These are phyloP conservation scores for Dictyostelium brefeldianum DNA, from an alignment of 78 protist species.

Conservation along the genomic window DNA sequence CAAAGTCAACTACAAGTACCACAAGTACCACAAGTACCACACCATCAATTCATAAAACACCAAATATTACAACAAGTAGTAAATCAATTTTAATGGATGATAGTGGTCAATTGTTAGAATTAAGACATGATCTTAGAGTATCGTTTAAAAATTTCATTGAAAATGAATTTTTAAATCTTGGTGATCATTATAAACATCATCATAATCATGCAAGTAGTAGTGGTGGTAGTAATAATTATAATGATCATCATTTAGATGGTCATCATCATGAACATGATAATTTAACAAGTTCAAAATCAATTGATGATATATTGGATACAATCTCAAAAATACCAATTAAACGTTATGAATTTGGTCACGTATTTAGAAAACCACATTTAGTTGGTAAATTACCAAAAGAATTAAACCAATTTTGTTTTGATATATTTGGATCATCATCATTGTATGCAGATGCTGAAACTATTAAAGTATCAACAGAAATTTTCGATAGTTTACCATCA, in stretches of 20 bases:
- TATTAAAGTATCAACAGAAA: slow-evolving; percentile 44
- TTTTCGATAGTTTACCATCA: slow-evolving; percentile 42
- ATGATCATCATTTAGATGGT: neutral
- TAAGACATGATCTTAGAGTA: slow-evolving; percentile 37
- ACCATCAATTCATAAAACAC: neutral
- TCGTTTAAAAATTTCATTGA: slow-evolving; percentile 37
- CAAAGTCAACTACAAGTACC: neutral
- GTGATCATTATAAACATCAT: slow-evolving; percentile 17
- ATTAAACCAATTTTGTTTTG: slow-evolving; percentile 64
- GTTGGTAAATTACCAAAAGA: slow-evolving; percentile 73
- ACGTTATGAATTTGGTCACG: slow-evolving; percentile 55
- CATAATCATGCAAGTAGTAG: neutral
- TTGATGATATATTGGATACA: slow-evolving; percentile 44
- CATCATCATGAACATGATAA: neutral
- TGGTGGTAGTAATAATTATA: neutral
- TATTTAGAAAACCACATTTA: slow-evolving; percentile 39
- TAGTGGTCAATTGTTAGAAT: slow-evolving; percentile 63
- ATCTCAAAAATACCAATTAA: slow-evolving; percentile 36
- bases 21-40: neutral
- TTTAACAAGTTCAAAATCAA: neutral
- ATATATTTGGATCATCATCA: slow-evolving; percentile 43
- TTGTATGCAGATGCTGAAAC: slow-evolving; percentile 55
- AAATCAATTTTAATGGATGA: slow-evolving; percentile 70
- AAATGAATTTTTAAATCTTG: slow-evolving; percentile 18
- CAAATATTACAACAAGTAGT: neutral